Base-by-base conservation (phyloP, 2,329 filamentous ascomycete species). In the Epichloe baconii region DNA sequence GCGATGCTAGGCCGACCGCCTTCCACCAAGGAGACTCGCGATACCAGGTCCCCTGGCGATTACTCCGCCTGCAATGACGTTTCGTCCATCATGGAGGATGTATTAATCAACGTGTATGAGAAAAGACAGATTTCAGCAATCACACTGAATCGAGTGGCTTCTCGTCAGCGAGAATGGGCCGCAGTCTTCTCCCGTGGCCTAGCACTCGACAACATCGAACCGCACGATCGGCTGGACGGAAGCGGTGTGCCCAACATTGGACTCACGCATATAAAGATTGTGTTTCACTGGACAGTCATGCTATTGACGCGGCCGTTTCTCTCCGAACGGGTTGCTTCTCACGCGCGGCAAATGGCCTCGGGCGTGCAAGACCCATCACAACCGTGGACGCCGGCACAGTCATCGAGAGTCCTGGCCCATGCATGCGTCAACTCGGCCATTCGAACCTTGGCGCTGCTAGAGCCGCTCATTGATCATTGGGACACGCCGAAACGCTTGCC, bases 401-500 rank as follows among this genome's bases (percentile, higher is more conserved):
- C 47, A 10, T 49, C 46, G 10, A 26, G 51, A 34, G 53, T 61
- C 3, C 52, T 64, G 2, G 56, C 60, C 1, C 54, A 59, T 43
- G 61, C 61, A 3, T 64, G 61, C 49, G 57, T 64, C 15, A 59
- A 64, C 53, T 64, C 61, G 5, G 62, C 62, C 15, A 55, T 64
- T 8, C 54, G 58, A 36, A 61, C 61, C 2, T 58, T 71, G n/a
- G 64, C 67, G n/a, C 61, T 71, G 1, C 58, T 69, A 2, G 62
- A 66, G 31, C 61, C 60, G 10, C 62, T 72, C 4, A 54, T 64
- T 2, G 55, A 56, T 3, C 62, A 61, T 21, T 48, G 57, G 4
- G 57, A 61, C 6, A 58, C 69, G 1, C 69, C 69, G 0, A 66
- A 63, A 40, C 61, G 68, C 10, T 58, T 71, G 3, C 69, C 70